phyloP scores from a whole-genome alignment of 768 basidiomycete genomes.

The Pleurotus djamor region DNA sequence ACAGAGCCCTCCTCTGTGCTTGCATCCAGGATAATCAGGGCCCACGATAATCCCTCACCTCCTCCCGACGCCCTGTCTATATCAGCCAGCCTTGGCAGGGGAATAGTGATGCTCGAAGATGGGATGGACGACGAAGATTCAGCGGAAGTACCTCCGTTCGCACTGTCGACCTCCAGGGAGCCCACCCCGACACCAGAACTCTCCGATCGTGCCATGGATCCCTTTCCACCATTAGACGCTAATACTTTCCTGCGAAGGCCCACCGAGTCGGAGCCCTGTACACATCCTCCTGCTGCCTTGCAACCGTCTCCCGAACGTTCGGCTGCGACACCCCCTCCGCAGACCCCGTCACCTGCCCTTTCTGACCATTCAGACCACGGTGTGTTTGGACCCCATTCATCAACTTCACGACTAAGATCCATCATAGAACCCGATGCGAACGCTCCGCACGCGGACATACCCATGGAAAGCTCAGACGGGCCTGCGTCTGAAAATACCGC shows the following conservation, averaged over 20 bases:
- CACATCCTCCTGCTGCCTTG: not conserved
- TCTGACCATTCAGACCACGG: not conserved
- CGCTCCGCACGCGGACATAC: not conserved
- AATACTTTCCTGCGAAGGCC: not conserved
- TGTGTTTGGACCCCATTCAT: not conserved
- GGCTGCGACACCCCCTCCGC: not conserved
- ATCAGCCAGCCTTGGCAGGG: not conserved
- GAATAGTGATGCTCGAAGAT: not conserved
- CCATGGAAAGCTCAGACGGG: not conserved
- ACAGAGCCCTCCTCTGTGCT: constrained; percentile 68
- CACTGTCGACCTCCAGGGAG: not conserved
- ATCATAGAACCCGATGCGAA: not conserved
- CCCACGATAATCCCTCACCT: constrained; percentile 77
- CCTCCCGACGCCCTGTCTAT: constrained; percentile 32
- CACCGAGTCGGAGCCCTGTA: not conserved
- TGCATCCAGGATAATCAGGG: constrained; percentile 63
- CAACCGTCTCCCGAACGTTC: not conserved
- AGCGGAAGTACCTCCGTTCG: not conserved
- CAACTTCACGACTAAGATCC: not conserved
- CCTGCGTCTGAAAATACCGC: not conserved
- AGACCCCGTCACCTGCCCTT: not conserved
- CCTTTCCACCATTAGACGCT: not conserved
- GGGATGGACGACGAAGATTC: not conserved
- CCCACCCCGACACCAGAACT: not conserved
- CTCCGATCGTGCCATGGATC: not conserved